Base-by-base conservation (phyloP, 352 stramenopile genomes). In the Elongisporangium prolatum region DNA sequence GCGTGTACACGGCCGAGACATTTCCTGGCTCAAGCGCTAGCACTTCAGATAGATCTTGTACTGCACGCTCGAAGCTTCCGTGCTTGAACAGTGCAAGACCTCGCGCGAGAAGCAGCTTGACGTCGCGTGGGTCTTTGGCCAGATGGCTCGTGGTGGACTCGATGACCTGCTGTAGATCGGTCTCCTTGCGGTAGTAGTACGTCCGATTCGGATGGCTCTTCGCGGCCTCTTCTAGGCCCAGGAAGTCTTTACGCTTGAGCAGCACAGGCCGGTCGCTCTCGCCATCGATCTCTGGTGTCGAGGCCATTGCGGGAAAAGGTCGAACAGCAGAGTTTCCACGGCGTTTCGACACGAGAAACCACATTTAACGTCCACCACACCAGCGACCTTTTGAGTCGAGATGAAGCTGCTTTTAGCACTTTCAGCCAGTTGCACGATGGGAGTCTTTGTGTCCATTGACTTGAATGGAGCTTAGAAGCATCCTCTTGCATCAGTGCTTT, bases 1-100 rank as follows among this genome's bases (percentile, higher is more conserved):
- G 80, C 20, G 77, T 91, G 69, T 95, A 93, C 59, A 84, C 87
- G 21, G 75, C 72, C 20, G 67, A 59, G 3, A 67, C 65, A 54
- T 89, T 87, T 8, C 56, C 24, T 6, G 49, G 63, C 13, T 86
- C 79, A 10, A 89, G 67, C 18, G 74, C 60, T 0, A 84, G 54
- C 1, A 79, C 78, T 2, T 77, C 61, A 13, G 59, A 67, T 22
- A 90, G 71, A 60, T 93, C 82, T 11, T 68, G 71, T n/a, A 91
- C 72, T 0, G 80, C 84, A 0, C 81, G 60, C 0, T 85, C 64
- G 24, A 77, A 73, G 18, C 76, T 75, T 6, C 57, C 64, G 21
- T 95, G 84, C 57, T 96, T 96, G 59, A 96, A 85, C 38, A 81
- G 72, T n/a, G 86, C 86, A 52, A 80, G 71, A 1, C 77, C 89